Base-by-base conservation (phyloP, 306 rosid genomes). In the Potentilla sterilis region DNA sequence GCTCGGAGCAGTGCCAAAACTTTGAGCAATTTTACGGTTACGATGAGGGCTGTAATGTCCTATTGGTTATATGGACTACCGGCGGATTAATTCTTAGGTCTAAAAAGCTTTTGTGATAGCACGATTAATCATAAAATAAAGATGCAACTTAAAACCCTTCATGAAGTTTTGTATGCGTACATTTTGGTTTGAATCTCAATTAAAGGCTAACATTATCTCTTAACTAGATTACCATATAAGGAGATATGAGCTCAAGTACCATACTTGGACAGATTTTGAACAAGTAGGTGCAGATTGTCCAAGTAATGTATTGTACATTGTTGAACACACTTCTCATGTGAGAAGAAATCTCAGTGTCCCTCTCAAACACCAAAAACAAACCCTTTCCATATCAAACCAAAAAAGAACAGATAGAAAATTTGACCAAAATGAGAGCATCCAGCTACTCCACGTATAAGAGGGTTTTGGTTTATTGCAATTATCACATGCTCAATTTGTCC, bases 401-500 rank as follows among this genome's bases (percentile, higher is more conserved):
- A 48, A 48, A n/a, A 0, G 3, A 54, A 6, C 1, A 54, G 28
- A 57, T 34, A 62, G 13, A 37, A 43, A 34, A 13, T 28, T 13
- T 16, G 67, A 32, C 42, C 34, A 61, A 34, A 35, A 63, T 15
- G 41, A 62, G n/a, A 15, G 21, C 42, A 35, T 63, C 68, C 42
- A 34, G 43, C 68, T 28, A 16, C n/a, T 34, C 44, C 44, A 63
- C 8, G 12, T 15, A 15, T 16, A 35, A 35, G n/a, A 34, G 44
- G 28, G 11, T 7, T 35, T 8, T 13, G 69, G 22, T 64, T 64
- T 35, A 15, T 63, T 5, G 68, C 43, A 35, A 63, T 63, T 35
- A 66, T 66, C 70, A 38, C 69, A 66, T 41, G 70, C 32, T 24
- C 49, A 3, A 67, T 67, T 64, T 64, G 46, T 37, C 44, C 44